phyloP scores from a whole-genome alignment of 1,284 basidiomycete genomes.

The Irpex sp. region DNA sequence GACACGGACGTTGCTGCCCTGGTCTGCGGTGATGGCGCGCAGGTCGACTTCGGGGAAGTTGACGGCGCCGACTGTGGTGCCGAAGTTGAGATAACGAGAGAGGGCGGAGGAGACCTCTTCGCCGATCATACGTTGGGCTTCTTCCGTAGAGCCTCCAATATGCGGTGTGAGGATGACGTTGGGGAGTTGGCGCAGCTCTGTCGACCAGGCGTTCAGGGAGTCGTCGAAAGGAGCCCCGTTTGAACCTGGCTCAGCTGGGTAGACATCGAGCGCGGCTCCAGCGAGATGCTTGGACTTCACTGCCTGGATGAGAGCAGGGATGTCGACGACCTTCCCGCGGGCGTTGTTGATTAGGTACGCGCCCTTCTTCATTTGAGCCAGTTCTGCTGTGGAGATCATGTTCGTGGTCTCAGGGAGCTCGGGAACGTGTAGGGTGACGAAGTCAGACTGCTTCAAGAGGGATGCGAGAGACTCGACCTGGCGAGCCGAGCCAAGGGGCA shows the following conservation, averaged over 20 bases:
- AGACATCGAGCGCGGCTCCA: conserved; percentile 95
- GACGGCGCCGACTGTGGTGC: conserved; percentile 88
- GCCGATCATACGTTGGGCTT: conserved; percentile 97
- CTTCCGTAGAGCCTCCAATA: conserved; percentile 98
- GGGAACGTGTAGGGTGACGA: conserved; percentile 95
- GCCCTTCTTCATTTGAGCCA: conserved; percentile 93
- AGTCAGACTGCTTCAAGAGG: conserved; percentile 83
- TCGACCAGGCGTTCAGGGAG: conserved; percentile 80
- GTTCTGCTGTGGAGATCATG: conserved; percentile 81
- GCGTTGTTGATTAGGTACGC: conserved; percentile 98
- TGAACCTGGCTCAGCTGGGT: conserved; percentile 86
- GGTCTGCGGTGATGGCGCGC: conserved; percentile 86
- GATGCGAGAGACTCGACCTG: conserved; percentile 84
- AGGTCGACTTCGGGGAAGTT: conserved; percentile 99
- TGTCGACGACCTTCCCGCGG: conserved; percentile 92
- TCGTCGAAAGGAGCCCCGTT: conserved; percentile 90
- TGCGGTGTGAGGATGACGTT: conserved; percentile 97
- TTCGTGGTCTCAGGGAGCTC: conserved; percentile 95
- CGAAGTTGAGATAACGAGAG: conserved; percentile 89
- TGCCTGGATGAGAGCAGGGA: conserved; percentile 83
- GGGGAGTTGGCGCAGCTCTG: conserved; percentile 66
- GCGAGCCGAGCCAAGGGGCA: conserved; percentile 94
- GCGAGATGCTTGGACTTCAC: conserved; percentile 86
- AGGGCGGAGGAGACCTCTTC: conserved; percentile 90
- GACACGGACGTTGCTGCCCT: conserved; percentile 79